Evolutionary conservation across 148 eudicot genomes (phyloP), one percentile per base, ranked within the genome.

Genomic region (Camellia granthamiana): DNA sequence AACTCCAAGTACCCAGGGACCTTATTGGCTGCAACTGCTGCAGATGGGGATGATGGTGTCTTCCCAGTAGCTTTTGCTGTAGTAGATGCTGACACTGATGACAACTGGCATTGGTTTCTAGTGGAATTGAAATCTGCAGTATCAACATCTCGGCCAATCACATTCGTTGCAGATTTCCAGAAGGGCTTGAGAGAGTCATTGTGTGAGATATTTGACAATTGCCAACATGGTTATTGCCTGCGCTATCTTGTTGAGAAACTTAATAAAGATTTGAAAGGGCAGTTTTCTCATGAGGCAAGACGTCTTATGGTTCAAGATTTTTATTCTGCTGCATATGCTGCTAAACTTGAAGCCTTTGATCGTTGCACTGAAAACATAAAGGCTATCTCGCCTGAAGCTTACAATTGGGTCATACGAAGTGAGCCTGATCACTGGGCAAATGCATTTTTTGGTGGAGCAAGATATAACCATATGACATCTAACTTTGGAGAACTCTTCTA

Each of bases 61-160:
- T 89, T 86, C 72, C 88, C 91, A 15, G 72, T 89, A 4, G 88
- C 91, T 71, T 85, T 87, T 75, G 91, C 91, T 30, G 84, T 89
- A 30, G 91, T 89, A 69, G 91, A 89, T 82, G 75, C 79, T 3
- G 88, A 83, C 47, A 84, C 81, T 66, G 84, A 79, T 54, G 85
- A 87, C 42, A 87, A 89, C 80, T 89, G 91, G 89, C 81, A 56
- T 62, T 89, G 91, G 91, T 89, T 89, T 82, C 74, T 89, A 65
- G 72, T 83, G 63, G 82, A 87, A 82, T 77, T 89, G 79, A 89
- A 89, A 82, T 68, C 81, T 52, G 87, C 88, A 60, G 52, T 89
- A 14, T 85, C 88, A 51, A 11, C 78, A 13, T 72, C 82, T 70
- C 69, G 21, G 43, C 79, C 88, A 21, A 78, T 89, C 59, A 87